Evolutionary conservation across 805 yeast genomes (phyloP), one percentile per base, ranked within the genome.

Genomic region (Metschnikowia cubensis): DNA sequence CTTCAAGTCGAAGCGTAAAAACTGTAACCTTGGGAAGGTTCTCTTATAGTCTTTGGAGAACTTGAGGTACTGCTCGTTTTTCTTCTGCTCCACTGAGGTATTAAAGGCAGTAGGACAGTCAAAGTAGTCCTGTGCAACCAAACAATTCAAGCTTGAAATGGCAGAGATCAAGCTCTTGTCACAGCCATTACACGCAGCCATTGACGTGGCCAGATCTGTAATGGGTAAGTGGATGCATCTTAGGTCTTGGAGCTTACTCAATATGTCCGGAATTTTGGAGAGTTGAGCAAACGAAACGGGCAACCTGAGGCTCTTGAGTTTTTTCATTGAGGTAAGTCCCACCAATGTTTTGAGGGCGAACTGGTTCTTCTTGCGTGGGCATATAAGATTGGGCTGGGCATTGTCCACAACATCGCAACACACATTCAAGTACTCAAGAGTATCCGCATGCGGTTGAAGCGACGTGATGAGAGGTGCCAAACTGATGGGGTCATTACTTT

Each of bases 51-150:
- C 25, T 5, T 15, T 6, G 7, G 57, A 46, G 15, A 47, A 35
- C 6, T 38, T 32, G 20, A 45, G 33, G 42, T 55, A 57, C 14
- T 45, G 51, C 41, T 53, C 46, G n/a, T 39, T 38, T n/a, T 48
- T 50, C 20, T 41, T 51, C 8, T 45, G 41, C 40, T 48, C 50
- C 14, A 51, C 35, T 14, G 35, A 45, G 31, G 37, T 34, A 20
- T 50, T 40, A 25, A 51, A 50, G 6, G 54, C 37, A 35, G 48
- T 53, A 3, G 57, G 50, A 22, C 60, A 55, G 25, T 43, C 33
- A 40, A 57, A 53, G 36, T 47, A 55, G 35, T 51, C 57, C 31
- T 46, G 53, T 4, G 57, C 50, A 3, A 57, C 50, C 33, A 57
- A 50, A 29, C 56, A 55, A 18, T 45, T 51, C 3, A 53, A 29